Conservation (phyloP, 495 filamentous ascomycete genomes). For the Lasiosphaeriaceae sp. region DNA sequence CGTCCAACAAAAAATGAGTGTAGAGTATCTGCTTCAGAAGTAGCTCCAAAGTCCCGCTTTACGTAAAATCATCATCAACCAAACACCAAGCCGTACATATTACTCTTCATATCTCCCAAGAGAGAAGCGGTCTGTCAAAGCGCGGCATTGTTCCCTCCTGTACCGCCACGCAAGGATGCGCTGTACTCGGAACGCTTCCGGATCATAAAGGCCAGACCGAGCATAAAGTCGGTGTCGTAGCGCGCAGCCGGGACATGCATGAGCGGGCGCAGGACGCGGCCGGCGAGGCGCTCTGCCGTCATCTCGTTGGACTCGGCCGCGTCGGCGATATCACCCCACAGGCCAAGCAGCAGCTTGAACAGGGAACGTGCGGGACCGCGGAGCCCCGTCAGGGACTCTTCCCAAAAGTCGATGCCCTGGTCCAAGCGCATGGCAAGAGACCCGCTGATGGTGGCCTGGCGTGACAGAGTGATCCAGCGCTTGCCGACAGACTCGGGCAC, state of each 20-base stretch:
- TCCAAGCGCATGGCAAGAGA: constrained; percentile 33
- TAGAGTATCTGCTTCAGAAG: too few species aligned
- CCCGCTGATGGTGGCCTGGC: constrained; percentile 31
- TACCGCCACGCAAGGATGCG: constrained; percentile 24
- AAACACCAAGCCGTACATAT: too few species aligned
- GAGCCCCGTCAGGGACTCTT: constrained; percentile 40
- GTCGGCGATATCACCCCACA: constrained; percentile 41
- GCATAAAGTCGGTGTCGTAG: constrained; percentile 36
- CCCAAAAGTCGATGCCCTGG: constrained; percentile 46
- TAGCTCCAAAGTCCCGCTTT: too few species aligned
- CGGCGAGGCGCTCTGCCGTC: constrained; percentile 43
- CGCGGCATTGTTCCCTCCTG: constrained; percentile 30
- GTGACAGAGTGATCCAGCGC: constrained; percentile 37
- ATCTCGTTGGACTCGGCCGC: constrained; percentile 36
- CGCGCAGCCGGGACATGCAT: constrained; percentile 31
- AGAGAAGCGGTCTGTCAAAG: constrained; percentile 22
- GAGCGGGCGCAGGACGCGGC: constrained; percentile 35
- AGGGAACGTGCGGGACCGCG: constrained; percentile 33
- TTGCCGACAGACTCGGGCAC: constrained; percentile 34
- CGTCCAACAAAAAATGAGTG: too few species aligned
- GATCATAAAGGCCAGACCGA: constrained; percentile 43
- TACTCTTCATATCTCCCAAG: too few species aligned
- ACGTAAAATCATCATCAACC: too few species aligned
- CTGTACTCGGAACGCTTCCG: constrained; percentile 42
- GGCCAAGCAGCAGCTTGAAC: constrained; percentile 41